These are phyloP conservation scores for Cladosporium colombiae DNA, from an alignment of 2,329 filamentous ascomycete genomes.

Conservation along the genomic window DNA sequence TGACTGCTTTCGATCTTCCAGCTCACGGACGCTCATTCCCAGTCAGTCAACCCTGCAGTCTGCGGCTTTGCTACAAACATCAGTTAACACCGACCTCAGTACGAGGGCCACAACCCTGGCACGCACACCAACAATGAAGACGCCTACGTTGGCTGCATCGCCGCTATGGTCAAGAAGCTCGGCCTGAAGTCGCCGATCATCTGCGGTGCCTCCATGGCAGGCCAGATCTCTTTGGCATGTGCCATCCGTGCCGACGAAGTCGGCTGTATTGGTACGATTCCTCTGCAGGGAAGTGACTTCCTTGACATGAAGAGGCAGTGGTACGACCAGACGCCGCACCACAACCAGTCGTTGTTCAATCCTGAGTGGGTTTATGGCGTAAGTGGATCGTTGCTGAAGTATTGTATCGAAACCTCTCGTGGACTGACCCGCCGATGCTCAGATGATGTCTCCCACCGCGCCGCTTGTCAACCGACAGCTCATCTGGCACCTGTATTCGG, in stretches of 20 bases:
- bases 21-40: conserved; percentile 53
- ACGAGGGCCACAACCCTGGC: conserved; percentile 34
- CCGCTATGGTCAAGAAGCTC: conserved; percentile 47
- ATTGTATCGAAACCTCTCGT: no score
- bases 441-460: conserved; percentile 50
- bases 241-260: conserved; percentile 51
- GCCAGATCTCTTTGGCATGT: conserved; percentile 51
- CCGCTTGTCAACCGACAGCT: conserved; percentile 49
- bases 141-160: conserved; percentile 49
- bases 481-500: conserved; percentile 53
- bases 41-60: conserved; percentile 1
- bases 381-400: no score
- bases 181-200: conserved; percentile 50
- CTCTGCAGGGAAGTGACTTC: conserved; percentile 48
- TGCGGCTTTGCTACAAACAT: no score
- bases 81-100: background rate
- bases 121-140: conserved; percentile 53
- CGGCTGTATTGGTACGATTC: conserved; percentile 49
- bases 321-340: conserved; percentile 49
- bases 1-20: conserved; percentile 54
- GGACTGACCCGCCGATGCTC: no score
- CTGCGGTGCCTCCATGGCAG: conserved; percentile 54
- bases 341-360: conserved; percentile 50
- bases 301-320: conserved; percentile 45
- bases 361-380: conserved; percentile 51